A percentile compares a stretch with the other conserved stretches of the same genome.
These are phyloP conservation scores for Plantago ovata DNA, from an alignment of 257 asterid species.

Conservation along the genomic window DNA sequence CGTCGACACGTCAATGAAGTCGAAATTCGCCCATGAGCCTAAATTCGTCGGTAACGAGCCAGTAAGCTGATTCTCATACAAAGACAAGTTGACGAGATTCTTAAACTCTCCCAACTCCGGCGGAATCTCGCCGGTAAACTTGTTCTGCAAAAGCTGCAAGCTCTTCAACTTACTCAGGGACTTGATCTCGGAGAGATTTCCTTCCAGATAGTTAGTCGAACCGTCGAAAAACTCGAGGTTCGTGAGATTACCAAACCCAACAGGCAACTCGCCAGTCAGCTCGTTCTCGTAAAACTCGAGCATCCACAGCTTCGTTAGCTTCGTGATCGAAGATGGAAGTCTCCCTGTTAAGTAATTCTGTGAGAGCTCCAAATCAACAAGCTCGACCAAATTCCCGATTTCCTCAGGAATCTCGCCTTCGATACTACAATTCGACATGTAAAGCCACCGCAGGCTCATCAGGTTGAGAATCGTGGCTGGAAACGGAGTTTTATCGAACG, in stretches of 20 bases:
- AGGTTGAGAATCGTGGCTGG: conserved; percentile 42
- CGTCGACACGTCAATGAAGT: conserved; percentile 68
- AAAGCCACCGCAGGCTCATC: conserved; percentile 48
- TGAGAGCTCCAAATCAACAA: conserved; percentile 52
- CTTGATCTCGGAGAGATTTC: conserved; percentile 56
- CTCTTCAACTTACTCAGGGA: conserved; percentile 49
- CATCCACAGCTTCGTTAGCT: conserved; percentile 57
- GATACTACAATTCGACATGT: conserved; percentile 62
- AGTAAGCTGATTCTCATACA: conserved; percentile 55
- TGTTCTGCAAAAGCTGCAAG: conserved; percentile 58
- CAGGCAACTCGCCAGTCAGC: conserved; percentile 64
- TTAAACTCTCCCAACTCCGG: conserved; percentile 66
- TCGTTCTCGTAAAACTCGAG: conserved; percentile 61
- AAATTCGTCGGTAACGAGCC: conserved; percentile 63
- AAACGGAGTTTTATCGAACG: conserved; percentile 41
- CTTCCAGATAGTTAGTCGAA: conserved; percentile 52
- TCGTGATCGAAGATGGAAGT: conserved; percentile 61
- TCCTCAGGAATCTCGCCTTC: conserved; percentile 62
- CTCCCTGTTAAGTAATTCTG: conserved; percentile 51
- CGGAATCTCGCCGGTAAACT: conserved; percentile 70
- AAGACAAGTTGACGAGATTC: conserved; percentile 56
- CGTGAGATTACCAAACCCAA: conserved; percentile 54
- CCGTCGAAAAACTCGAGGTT: conserved; percentile 73
- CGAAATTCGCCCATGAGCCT: conserved; percentile 73
- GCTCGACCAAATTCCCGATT: conserved; percentile 60